Conservation (phyloP, 768 basidiomycete genomes). For the Russula vinacea region DNA sequence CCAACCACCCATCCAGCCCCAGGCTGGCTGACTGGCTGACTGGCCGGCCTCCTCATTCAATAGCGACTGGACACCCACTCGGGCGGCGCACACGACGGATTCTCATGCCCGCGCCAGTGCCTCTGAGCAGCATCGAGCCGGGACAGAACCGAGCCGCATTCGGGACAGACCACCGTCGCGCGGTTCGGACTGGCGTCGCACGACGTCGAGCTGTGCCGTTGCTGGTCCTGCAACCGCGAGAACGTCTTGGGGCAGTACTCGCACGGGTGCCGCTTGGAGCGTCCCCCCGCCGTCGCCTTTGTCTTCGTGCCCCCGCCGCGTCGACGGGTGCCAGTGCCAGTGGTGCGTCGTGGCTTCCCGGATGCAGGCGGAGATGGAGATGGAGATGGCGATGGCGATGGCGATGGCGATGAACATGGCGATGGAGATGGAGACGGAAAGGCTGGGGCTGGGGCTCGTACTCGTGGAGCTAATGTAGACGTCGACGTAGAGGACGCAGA, state of each 20-base stretch:
- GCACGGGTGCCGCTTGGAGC: constrained; percentile 10
- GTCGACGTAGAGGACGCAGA: not conserved
- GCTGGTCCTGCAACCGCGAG: constrained; percentile 22
- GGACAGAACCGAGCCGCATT: constrained; percentile 20
- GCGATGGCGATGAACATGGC: too few species aligned
- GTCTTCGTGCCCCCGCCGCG: not conserved
- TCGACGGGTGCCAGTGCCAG: not conserved
- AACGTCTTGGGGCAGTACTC: constrained; percentile 13
- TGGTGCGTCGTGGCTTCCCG: not conserved
- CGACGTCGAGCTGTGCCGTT: constrained; percentile 13
- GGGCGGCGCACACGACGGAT: constrained; percentile 9
- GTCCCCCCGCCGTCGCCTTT: not conserved
- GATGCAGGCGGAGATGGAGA: not conserved
- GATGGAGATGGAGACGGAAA: not conserved
- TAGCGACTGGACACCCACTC: not conserved
- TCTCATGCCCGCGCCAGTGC: constrained; percentile 25
- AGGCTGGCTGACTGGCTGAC: too few species aligned
- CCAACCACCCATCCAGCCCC: too few species aligned
- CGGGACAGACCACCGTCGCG: constrained; percentile 11
- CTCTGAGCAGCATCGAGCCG: constrained; percentile 23
- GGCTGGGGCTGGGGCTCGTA: not conserved
- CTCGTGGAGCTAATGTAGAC: too few species aligned
- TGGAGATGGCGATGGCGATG: not conserved
- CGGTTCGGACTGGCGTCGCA: constrained; percentile 12
- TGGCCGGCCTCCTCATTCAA: not conserved